Base-by-base conservation (phyloP, 1,284 basidiomycete genomes). In the Blastosporella zonata region DNA sequence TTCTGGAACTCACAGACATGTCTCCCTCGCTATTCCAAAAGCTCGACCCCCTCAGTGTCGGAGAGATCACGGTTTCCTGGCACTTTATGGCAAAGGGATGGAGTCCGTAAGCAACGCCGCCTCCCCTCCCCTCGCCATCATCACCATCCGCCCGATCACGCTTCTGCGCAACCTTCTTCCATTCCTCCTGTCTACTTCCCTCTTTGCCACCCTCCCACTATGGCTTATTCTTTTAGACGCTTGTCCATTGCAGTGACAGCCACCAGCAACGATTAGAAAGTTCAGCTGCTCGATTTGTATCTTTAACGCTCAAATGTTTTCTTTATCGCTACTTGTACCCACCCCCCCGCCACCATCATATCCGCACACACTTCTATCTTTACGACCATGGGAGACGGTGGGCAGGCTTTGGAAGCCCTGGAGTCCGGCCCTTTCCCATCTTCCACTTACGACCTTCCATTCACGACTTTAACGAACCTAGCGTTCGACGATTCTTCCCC, bases 61-160 rank as follows among this genome's bases (percentile, higher is more conserved):
- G 81, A 12, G 67, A 67, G n/a, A 55, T 84, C 18, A 34, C 49
- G n/a, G 65, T 82, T 43, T 53, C 55, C 0, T 84, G 82, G 81
- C 57, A 77, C 50, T 81, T 79, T 63, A 71, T 73, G 73, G 55
- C 55, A 52, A 62, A 56, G 48, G 65, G 58, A 43, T 79, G 68
- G 70, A 53, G 59, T 2, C 75, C 75, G 20, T 72, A 53, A 67
- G n/a, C n/a, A n/a, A 41, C 25, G 25, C 15, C 13, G 12, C 29
- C 6, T 10, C 10, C 13, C 38, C 28, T 41, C 39, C 7, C 28
- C 36, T 42, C 44, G 36, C 28, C 49, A 43, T 33, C 35, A 41
- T 34, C 36, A 12, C 31, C 17, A 21, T 36, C 23, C 22, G 5
- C 27, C 27, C 23, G 41, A 46, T 43, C 49, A 42, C 39, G 29